phyloP scores from a whole-genome alignment of 805 yeast species.

The Metschnikowia santaceciliae region DNA sequence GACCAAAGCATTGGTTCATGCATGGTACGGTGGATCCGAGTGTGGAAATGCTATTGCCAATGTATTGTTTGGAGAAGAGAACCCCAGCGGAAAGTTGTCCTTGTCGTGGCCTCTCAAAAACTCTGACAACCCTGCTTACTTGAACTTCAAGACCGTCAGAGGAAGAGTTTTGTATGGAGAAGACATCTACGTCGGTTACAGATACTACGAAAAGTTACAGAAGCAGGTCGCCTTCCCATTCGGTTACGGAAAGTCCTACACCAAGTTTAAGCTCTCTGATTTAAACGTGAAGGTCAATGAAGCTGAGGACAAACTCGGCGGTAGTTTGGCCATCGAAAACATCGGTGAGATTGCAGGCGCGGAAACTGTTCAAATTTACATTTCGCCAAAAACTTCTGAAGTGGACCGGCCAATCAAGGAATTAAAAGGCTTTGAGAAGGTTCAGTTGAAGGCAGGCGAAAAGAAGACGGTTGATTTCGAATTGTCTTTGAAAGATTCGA shows the following conservation, averaged over 20 bases:
- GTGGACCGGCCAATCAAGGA: constrained; percentile 55
- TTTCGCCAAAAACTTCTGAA: constrained; percentile 35
- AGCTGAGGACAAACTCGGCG: constrained; percentile 26
- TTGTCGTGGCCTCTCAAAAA: constrained; percentile 50
- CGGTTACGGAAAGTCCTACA: constrained; percentile 61
- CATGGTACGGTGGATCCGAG: constrained; percentile 58
- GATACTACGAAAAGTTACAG: constrained; percentile 52
- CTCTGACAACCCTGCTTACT: constrained; percentile 55
- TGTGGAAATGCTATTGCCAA: constrained; percentile 58
- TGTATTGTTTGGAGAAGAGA: constrained; percentile 54
- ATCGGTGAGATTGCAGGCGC: constrained; percentile 47
- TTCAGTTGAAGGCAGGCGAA: constrained; percentile 43
- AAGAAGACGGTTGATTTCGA: constrained; percentile 31
- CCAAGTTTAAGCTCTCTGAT: constrained; percentile 42
- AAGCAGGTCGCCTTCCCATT: constrained; percentile 53
- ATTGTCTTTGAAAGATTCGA: constrained; percentile 46
- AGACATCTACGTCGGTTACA: constrained; percentile 61
- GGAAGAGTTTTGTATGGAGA: constrained; percentile 61
- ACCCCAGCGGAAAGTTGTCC: constrained; percentile 58
- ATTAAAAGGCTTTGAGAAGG: constrained; percentile 55
- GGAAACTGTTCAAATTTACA: constrained; percentile 55
- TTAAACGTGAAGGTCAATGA: constrained; percentile 25
- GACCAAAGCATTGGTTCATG: constrained; percentile 45
- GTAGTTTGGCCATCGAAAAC: constrained; percentile 42
- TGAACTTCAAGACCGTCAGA: constrained; percentile 47